phyloP scores from a whole-genome alignment of 2,329 filamentous ascomycete species.

The Ophiostoma sp. region DNA sequence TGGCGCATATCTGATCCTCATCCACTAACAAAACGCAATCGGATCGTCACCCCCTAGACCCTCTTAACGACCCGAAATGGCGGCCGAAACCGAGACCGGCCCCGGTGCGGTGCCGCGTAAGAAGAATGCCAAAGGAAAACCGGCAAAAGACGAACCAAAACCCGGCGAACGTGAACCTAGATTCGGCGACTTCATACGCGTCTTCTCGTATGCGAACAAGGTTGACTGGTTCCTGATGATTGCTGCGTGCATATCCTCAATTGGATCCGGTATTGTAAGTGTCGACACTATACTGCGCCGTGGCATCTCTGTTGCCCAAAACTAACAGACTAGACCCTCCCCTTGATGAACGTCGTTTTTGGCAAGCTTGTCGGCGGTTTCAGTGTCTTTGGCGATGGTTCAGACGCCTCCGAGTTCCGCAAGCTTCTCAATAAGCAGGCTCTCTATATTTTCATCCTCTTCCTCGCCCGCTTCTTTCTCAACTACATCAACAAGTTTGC shows the following conservation, averaged over 20 bases:
- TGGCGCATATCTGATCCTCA: too few species aligned
- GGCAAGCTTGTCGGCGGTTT: constrained; percentile 49
- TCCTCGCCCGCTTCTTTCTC: constrained; percentile 58
- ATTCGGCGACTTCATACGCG: not conserved
- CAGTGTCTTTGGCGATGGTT: constrained; percentile 32
- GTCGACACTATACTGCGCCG: not conserved
- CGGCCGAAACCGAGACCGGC: not conserved
- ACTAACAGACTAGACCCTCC: constrained; percentile 39
- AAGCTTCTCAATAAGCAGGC: constrained; percentile 41
- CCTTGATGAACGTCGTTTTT: constrained; percentile 56
- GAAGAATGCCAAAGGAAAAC: not conserved
- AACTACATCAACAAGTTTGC: constrained; percentile 52
- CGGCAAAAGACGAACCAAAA: not conserved
- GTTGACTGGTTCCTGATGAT: not conserved
- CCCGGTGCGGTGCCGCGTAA: not conserved
- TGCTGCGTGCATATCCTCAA: not conserved
- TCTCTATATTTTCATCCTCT: constrained; percentile 65
- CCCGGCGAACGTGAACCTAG: not conserved
- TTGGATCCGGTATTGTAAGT: constrained; percentile 4
- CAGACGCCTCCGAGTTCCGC: constrained; percentile 36
- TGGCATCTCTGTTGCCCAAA: not conserved
- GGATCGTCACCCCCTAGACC: not conserved
- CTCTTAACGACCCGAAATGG: not conserved
- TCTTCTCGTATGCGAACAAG: not conserved
- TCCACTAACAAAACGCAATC: not conserved